A percentile compares a stretch with the other conserved stretches of the same genome.
These are phyloP conservation scores for Linderina pennispora DNA, from an alignment of 192 early-diverging fungal species.

Conservation along the genomic window DNA sequence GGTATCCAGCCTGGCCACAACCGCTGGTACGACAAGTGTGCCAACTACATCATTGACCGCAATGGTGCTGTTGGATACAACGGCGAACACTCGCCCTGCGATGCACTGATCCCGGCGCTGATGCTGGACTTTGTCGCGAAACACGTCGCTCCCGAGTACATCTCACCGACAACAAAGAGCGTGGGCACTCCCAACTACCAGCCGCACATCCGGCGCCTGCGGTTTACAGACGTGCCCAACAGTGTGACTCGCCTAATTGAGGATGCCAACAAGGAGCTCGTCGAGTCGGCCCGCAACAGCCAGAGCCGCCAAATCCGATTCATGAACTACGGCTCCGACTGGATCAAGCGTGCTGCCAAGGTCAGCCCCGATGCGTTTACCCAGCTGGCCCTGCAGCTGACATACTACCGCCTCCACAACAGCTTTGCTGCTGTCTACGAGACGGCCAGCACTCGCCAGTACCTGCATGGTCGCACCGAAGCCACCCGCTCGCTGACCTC, in stretches of 20 bases:
- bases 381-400: constrained; percentile 83
- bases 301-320: constrained; percentile 60
- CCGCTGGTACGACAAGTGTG: constrained; percentile 84
- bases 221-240: constrained; percentile 20
- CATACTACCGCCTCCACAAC: constrained; percentile 69
- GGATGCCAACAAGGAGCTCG: constrained; percentile 51
- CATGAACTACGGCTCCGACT: constrained; percentile 63
- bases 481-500: constrained; percentile 73
- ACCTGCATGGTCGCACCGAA: constrained; percentile 79
- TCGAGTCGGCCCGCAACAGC: constrained; percentile 50
- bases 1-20: constrained; percentile 59
- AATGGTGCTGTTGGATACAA: constrained; percentile 61
- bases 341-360: constrained; percentile 67
- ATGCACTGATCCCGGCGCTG: constrained; percentile 68
- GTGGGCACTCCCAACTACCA: constrained; percentile 48
- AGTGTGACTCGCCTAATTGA: constrained; percentile 25
- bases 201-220: constrained; percentile 45
- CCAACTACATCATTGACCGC: constrained; percentile 63
- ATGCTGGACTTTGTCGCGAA: constrained; percentile 49
- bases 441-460: constrained; percentile 75
- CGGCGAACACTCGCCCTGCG: constrained; percentile 81
- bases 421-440: constrained; percentile 72
- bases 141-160: constrained; percentile 17
- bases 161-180: constrained; percentile 11
- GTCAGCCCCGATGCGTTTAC: constrained; percentile 74